Conservation (phyloP, 1,139 yeast genomes). For the Maudiozyma humilis region DNA sequence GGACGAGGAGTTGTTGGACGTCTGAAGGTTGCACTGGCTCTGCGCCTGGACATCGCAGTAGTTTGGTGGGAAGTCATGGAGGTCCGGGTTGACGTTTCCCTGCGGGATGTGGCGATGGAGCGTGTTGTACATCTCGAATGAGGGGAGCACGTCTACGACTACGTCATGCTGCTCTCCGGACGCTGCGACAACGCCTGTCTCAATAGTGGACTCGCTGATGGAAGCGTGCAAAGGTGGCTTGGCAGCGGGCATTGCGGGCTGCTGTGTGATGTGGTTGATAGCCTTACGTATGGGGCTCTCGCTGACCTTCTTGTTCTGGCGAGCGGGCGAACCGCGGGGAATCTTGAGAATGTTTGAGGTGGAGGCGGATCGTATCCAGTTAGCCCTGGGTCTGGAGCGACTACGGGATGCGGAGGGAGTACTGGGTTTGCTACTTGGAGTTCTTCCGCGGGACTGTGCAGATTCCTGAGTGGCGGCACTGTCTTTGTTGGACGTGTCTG, state of each 20-base stretch:
- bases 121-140: slow-evolving; percentile 31
- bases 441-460: too few species aligned
- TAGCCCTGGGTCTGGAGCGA: not conserved
- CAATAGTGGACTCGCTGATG: slow-evolving; percentile 1
- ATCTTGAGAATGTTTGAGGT: slow-evolving; percentile 7
- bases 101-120: slow-evolving; percentile 31
- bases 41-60: slow-evolving; percentile 25
- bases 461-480: too few species aligned
- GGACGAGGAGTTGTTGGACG: not conserved
- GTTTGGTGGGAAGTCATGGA: slow-evolving; percentile 28
- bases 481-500: not conserved
- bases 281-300: slow-evolving; percentile 2
- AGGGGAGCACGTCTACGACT: slow-evolving; percentile 29
- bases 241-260: not conserved
- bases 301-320: not conserved
- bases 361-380: slow-evolving; percentile 12
- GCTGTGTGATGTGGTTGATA: not conserved
- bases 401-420: not conserved
- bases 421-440: not conserved
- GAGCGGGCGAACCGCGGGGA: slow-evolving; percentile 1
- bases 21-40: not conserved
- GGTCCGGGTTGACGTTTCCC: slow-evolving; percentile 29
- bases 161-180: slow-evolving; percentile 9
- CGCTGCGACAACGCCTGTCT: not conserved
- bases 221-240: slow-evolving; percentile 2